phyloP scores from a whole-genome alignment of 345 rosid species.

The Moricandia moricandioides region DNA sequence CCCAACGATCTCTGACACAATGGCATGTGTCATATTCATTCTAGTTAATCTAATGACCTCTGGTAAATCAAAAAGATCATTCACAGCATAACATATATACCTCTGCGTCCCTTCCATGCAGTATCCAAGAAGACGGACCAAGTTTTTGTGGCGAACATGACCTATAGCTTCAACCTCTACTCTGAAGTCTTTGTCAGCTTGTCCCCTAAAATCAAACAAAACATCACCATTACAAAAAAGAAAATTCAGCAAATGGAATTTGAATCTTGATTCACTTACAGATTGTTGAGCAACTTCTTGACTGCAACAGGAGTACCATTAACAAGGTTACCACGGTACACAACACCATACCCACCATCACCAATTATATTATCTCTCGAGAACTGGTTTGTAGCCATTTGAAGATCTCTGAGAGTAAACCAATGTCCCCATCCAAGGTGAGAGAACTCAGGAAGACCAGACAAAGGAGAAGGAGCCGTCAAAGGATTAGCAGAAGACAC shows the following conservation, averaged over 20 bases:
- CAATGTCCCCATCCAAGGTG: slow-evolving; percentile 97
- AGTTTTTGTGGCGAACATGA: slow-evolving; percentile 87
- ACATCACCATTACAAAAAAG: slow-evolving; percentile 14
- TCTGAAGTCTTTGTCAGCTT: slow-evolving; percentile 92
- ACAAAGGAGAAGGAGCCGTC: slow-evolving; percentile 79
- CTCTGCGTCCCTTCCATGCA: slow-evolving; percentile 97
- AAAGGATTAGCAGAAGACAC: slow-evolving; percentile 62
- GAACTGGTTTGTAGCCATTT: slow-evolving; percentile 70
- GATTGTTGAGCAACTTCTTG: slow-evolving; percentile 85
- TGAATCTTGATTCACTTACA: slow-evolving; percentile 48
- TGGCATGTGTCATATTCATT: too few relatives aligned
- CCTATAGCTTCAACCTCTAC: slow-evolving; percentile 98
- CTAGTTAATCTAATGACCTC: too few relatives aligned
- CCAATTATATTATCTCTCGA: slow-evolving; percentile 44
- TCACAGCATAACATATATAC: slow-evolving; percentile 33
- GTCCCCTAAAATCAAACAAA: slow-evolving; percentile 56
- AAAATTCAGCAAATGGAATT: background rate
- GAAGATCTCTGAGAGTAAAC: slow-evolving; percentile 92
- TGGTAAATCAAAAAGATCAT: background rate
- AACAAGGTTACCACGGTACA: slow-evolving; percentile 69
- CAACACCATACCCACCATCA: slow-evolving; percentile 93
- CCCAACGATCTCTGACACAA: too few relatives aligned
- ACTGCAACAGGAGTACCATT: slow-evolving; percentile 89
- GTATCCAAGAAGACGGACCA: slow-evolving; percentile 90
- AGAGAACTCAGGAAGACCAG: slow-evolving; percentile 87